Conservation (phyloP, 2,329 filamentous ascomycete genomes). For the Aspergillus sp. region DNA sequence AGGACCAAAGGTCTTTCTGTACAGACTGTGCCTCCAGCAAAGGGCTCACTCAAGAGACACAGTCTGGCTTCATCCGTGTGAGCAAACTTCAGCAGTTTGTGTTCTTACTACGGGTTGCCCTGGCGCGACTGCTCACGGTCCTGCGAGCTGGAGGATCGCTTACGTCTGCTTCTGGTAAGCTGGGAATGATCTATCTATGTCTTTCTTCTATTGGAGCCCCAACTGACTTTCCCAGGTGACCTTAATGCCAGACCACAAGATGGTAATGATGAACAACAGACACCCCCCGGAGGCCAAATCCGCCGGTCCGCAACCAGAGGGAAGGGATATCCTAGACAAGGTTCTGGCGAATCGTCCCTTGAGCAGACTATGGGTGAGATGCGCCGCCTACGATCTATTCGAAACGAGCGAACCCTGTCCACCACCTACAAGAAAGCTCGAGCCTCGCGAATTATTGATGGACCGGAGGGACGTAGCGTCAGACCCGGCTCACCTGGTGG, state of each 20-base stretch:
- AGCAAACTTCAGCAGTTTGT: conserved; percentile 92
- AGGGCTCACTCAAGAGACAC: conserved; percentile 54
- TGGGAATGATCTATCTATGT: not conserved
- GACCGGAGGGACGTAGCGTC: conserved; percentile 65
- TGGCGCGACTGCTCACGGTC: conserved; percentile 84
- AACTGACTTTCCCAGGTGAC: conserved; percentile 54
- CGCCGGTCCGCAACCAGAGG: conserved; percentile 67
- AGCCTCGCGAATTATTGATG: conserved; percentile 89
- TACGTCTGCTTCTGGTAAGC: conserved; percentile 64
- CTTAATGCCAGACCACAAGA: conserved; percentile 66
- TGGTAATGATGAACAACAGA: conserved; percentile 61
- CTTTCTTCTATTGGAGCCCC: no score
- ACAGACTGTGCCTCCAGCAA: conserved; percentile 56
- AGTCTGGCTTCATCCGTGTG: conserved; percentile 67
- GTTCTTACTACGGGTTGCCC: conserved; percentile 84
- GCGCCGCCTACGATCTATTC: conserved; percentile 82
- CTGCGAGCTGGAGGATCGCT: conserved; percentile 79
- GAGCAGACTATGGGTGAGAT: conserved; percentile 97
- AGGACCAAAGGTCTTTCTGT: conserved; percentile 70
- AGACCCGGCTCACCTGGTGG: conserved; percentile 71
- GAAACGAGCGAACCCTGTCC: conserved; percentile 90
- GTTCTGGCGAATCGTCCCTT: conserved; percentile 68
- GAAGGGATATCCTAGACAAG: conserved; percentile 66
- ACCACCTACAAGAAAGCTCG: conserved; percentile 88
- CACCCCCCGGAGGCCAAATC: conserved; percentile 48